Conservation (phyloP, 768 basidiomycete genomes). For the Goffeauzyma gilvescens region DNA sequence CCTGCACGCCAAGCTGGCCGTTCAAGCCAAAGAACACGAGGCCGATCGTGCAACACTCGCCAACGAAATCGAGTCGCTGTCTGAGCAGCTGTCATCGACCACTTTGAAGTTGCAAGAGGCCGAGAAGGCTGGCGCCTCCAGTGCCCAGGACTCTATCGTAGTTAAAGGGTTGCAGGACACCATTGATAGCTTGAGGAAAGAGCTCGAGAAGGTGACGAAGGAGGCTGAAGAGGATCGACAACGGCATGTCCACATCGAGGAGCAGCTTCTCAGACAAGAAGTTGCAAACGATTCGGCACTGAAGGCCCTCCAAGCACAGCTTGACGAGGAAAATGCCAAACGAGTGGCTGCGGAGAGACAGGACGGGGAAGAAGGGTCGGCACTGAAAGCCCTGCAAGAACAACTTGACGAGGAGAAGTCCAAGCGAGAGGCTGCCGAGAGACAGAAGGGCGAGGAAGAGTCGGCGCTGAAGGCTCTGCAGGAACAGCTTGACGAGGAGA, state of each 20-base stretch:
- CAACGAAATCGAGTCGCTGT: conserved; percentile 23
- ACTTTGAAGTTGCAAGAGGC: not conserved
- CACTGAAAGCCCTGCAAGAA: not conserved
- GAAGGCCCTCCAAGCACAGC: conserved; percentile 5
- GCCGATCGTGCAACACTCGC: conserved; percentile 24
- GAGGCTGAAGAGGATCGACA: too few species aligned
- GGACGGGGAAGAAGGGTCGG: not conserved
- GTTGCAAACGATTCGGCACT: too few species aligned
- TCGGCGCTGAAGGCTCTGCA: conserved; percentile 3
- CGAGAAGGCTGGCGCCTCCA: not conserved
- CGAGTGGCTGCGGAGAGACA: not conserved
- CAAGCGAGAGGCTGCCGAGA: not conserved
- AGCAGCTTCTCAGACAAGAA: too few species aligned
- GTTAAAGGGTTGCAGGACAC: not conserved
- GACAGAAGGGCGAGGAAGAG: too few species aligned
- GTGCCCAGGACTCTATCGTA: not conserved
- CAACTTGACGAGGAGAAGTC: conserved; percentile 13
- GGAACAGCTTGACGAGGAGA: not conserved
- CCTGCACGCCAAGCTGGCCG: conserved; percentile 28
- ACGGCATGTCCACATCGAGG: too few species aligned
- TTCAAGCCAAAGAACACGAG: conserved; percentile 26
- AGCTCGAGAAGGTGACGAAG: not conserved
- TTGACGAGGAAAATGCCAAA: conserved; percentile 2
- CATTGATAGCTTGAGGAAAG: not conserved
- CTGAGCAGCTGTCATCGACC: conserved; percentile 19